phyloP scores from a whole-genome alignment of 768 basidiomycete species.

The Termitomyces heimii region DNA sequence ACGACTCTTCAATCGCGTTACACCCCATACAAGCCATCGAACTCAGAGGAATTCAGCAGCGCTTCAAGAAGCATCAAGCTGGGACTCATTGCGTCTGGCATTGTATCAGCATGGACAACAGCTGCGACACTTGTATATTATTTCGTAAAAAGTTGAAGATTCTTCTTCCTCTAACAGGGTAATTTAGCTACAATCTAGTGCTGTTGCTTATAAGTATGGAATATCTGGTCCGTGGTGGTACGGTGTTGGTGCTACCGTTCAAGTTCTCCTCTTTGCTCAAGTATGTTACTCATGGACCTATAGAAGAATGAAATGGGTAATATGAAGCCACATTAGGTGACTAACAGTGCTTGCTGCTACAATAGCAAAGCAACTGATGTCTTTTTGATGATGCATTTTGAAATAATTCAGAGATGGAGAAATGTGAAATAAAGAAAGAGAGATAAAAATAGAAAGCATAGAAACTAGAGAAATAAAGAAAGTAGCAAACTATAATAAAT shows the following conservation, averaged over 20 bases:
- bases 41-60: conserved; percentile 79
- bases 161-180: neutral
- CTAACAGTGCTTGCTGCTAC: too few relatives aligned
- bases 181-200: conserved; percentile 63
- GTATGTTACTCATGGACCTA: conserved; percentile 38
- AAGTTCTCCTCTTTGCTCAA: conserved; percentile 87
- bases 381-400: too few relatives aligned
- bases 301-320: too few relatives aligned
- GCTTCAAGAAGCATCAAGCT: conserved; percentile 84
- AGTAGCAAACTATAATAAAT: too few relatives aligned
- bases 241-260: conserved; percentile 83
- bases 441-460: too few relatives aligned
- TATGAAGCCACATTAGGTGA: too few relatives aligned
- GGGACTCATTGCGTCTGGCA: conserved; percentile 87
- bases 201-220: conserved; percentile 80
- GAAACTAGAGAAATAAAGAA: too few relatives aligned
- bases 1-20: conserved; percentile 83
- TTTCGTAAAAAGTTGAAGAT: neutral
- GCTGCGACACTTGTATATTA: conserved; percentile 61
- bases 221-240: conserved; percentile 91
- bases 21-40: conserved; percentile 72
- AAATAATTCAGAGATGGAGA: too few relatives aligned
- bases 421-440: too few relatives aligned
- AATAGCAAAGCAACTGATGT: too few relatives aligned
- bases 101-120: conserved; percentile 93